Percentiles rank a stretch among this genome's conserved stretches.
These are phyloP conservation scores for Trichocladium uniseriatum DNA, from an alignment of 495 filamentous ascomycete species.

Conservation along the genomic window DNA sequence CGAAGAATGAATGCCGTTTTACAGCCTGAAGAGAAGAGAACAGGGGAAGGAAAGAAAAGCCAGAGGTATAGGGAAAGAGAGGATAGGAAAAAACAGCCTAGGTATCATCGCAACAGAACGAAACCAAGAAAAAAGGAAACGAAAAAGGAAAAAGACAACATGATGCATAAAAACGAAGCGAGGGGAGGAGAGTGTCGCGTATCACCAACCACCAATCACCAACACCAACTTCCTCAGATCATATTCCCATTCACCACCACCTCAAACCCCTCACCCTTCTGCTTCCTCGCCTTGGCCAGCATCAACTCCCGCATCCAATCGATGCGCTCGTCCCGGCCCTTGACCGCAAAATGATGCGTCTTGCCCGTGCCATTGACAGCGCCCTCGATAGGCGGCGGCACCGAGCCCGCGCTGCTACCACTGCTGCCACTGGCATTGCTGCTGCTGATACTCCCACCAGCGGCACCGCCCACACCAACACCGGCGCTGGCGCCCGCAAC, in stretches of 20 bases:
- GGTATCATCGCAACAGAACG: constrained; percentile 13
- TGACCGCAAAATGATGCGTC: constrained; percentile 91
- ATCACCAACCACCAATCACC: not conserved
- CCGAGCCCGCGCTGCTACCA: not conserved
- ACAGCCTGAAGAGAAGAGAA: constrained; percentile 15
- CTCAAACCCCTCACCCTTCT: constrained; percentile 71
- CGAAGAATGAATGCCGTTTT: constrained; percentile 1
- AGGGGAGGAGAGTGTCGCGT: too few species aligned
- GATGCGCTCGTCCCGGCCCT: constrained; percentile 76
- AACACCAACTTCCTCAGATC: constrained; percentile 38
- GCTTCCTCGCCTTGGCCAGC: constrained; percentile 82
- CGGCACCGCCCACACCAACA: not conserved
- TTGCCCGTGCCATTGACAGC: constrained; percentile 56
- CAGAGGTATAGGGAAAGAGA: constrained; percentile 11
- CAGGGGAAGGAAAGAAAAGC: constrained; percentile 12
- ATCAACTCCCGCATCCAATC: constrained; percentile 99
- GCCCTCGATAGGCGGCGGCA: constrained; percentile 21
- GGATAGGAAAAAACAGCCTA: constrained; percentile 8
- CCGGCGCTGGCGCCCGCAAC: not conserved
- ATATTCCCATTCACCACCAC: constrained; percentile 74
- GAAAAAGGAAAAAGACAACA: not conserved
- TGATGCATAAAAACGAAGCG: not conserved
- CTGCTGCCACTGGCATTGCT: not conserved
- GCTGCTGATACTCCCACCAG: too few species aligned
- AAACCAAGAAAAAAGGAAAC: constrained; percentile 2